These are phyloP conservation scores for Acer negundo DNA, from an alignment of 345 rosid species.

Conservation along the genomic window DNA sequence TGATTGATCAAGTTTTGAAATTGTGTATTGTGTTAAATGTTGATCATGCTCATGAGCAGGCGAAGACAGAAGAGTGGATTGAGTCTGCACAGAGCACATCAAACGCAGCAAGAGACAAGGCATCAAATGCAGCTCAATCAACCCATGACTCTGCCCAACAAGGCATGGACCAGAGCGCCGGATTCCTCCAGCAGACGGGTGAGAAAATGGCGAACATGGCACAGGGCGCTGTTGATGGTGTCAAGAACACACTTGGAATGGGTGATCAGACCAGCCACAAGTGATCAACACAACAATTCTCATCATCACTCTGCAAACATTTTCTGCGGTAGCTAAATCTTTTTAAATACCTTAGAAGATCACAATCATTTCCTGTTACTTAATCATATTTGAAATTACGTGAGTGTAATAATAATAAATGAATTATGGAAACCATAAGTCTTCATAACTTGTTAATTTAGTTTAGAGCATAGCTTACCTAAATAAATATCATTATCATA, in stretches of 20 bases:
- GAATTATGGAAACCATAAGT: no score
- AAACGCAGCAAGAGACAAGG: constrained; percentile 28
- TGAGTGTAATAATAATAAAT: no score
- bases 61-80: background rate
- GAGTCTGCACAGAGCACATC: constrained; percentile 17
- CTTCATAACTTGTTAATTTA: no score
- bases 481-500: no score
- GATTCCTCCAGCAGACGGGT: constrained; percentile 7
- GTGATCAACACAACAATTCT: background rate
- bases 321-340: no score
- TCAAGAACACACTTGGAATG: constrained; percentile 3
- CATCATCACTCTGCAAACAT: background rate
- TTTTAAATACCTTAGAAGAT: no score
- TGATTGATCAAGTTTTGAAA: background rate
- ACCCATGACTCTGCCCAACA: background rate
- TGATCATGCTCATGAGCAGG: background rate
- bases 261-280: background rate
- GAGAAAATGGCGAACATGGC: background rate
- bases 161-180: background rate
- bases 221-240: constrained; percentile 12
- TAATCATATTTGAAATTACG: no score
- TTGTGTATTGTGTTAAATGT: background rate
- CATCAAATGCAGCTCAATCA: constrained; percentile 15
- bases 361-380: no score
- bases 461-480: no score